Evolutionary conservation across 2,329 filamentous ascomycete species (phyloP), one percentile per base, ranked within the genome.

Genomic region (Ceratocystis alfenasii): DNA sequence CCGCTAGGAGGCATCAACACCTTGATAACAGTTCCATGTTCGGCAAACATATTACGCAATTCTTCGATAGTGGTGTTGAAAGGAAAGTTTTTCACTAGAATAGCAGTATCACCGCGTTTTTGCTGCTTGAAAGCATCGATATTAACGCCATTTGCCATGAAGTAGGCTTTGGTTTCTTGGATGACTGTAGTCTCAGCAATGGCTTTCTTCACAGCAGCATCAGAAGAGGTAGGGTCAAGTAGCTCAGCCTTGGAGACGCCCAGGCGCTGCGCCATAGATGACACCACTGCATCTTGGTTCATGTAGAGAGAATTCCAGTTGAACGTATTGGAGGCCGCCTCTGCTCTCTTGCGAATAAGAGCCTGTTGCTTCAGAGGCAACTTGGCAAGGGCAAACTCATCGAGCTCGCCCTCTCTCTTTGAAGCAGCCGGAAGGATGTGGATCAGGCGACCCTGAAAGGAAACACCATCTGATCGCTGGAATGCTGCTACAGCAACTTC

Each of bases 241-340:
- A 99, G 77, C 71, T 96, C 91, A 10, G 90, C 87, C 78, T 99
- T 99, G 65, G 88, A 87, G 66, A 99, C 84, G 60, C 93, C 92
- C 66, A 99, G 81, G 65, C 92, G 87, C 72, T 87, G 85, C 61
- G 94, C 90, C 68, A 96, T 85, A 5, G 92, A 95, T 62, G 89
- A 86, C 76, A 96, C 92, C 64, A 99, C 91, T 63, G 94, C 90
- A 78, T 99, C 92, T 77, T 90, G 88, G 76, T 88, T 96, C 89
- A 99, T 95, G 76, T 94, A 99, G n/a, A 99, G 80, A n/a, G 92
- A 93, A 78, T 99, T 99, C 94, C 94, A 99, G 74, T 93, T 96
- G 77, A 97, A 97, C 1, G 83, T 85, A 62, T 83, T 85, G 36
- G 86, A 87, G 7, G 88, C 82, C 25, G 92, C 89, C 71, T 93